phyloP scores from a whole-genome alignment of 495 filamentous ascomycete species.

The Penicillium argentinense region DNA sequence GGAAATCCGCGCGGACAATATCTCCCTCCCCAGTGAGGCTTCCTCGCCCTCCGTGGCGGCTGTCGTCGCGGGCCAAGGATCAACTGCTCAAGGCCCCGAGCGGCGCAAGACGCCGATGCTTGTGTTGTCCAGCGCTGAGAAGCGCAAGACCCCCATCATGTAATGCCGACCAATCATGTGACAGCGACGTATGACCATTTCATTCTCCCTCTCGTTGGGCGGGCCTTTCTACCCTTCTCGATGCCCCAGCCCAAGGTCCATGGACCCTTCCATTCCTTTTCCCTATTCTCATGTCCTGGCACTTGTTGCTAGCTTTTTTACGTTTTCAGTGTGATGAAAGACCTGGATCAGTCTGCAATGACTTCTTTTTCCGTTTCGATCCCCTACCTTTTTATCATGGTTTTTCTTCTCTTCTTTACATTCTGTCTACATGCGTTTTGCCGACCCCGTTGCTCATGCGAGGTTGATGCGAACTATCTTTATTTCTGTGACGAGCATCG shows the following conservation, averaged over 20 bases:
- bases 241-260: neutral
- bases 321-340: conserved; percentile 23
- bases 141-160: conserved; percentile 75
- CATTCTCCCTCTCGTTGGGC: conserved; percentile 6
- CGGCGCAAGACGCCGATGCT: conserved; percentile 82
- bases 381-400: conserved; percentile 4
- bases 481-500: conserved; percentile 4
- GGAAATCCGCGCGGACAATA: conserved; percentile 45
- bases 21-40: conserved; percentile 28
- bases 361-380: conserved; percentile 18
- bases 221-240: conserved; percentile 6
- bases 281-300: conserved; percentile 10
- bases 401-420: neutral
- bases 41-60: conserved; percentile 46
- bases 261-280: conserved; percentile 17
- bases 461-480: conserved; percentile 1
- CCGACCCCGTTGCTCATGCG: neutral
- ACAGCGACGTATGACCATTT: conserved; percentile 39
- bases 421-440: neutral
- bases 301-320: conserved; percentile 11
- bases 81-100: conserved; percentile 49
- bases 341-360: conserved; percentile 26
- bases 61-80: conserved; percentile 49
- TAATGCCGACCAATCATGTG: conserved; percentile 46
- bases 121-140: conserved; percentile 84